phyloP scores from a whole-genome alignment of 2,329 filamentous ascomycete genomes.

The Phaeosphaeriaceae sp. region DNA sequence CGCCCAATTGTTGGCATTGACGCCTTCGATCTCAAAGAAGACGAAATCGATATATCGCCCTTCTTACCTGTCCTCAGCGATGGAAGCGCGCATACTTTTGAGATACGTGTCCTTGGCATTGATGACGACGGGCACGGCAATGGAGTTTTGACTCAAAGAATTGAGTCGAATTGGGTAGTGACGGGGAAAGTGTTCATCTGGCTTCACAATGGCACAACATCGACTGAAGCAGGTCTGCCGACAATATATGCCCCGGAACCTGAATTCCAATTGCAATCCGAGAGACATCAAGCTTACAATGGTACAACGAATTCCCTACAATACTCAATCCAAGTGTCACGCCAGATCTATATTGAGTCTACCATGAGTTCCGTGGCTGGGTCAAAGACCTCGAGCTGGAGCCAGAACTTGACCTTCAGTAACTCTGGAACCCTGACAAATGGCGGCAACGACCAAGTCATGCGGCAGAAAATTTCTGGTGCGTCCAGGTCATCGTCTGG shows the following conservation, averaged over 20 bases:
- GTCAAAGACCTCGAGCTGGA: slow-evolving; percentile 59
- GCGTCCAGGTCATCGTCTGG: slow-evolving; percentile 48
- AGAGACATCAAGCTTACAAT: slow-evolving; percentile 55
- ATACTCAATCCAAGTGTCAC: slow-evolving; percentile 65
- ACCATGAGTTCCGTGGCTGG: slow-evolving; percentile 60
- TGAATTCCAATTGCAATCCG: slow-evolving; percentile 60
- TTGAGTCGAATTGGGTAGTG: slow-evolving; percentile 76
- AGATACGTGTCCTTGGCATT: slow-evolving; percentile 72
- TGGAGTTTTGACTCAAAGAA: slow-evolving; percentile 61
- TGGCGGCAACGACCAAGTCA: slow-evolving; percentile 63
- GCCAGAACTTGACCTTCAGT: slow-evolving; percentile 64
- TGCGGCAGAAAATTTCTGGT: slow-evolving; percentile 61
- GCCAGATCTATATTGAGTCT: slow-evolving; percentile 64
- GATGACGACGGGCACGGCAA: slow-evolving; percentile 61
- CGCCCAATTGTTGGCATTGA: slow-evolving; percentile 80
- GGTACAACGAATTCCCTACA: slow-evolving; percentile 67
- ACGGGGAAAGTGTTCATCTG: slow-evolving; percentile 85
- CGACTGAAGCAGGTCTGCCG: slow-evolving; percentile 61
- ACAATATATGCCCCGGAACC: slow-evolving; percentile 52
- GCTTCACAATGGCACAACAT: slow-evolving; percentile 61
- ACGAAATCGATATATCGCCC: slow-evolving; percentile 82
- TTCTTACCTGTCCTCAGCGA: slow-evolving; percentile 76
- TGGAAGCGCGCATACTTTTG: slow-evolving; percentile 70
- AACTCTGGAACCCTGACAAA: slow-evolving; percentile 65
- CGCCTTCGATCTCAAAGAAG: slow-evolving; percentile 79